Evolutionary conservation across 1,284 basidiomycete species (phyloP), one percentile per base, ranked within the genome.

Genomic region (Cutaneotrichosporon sp.): DNA sequence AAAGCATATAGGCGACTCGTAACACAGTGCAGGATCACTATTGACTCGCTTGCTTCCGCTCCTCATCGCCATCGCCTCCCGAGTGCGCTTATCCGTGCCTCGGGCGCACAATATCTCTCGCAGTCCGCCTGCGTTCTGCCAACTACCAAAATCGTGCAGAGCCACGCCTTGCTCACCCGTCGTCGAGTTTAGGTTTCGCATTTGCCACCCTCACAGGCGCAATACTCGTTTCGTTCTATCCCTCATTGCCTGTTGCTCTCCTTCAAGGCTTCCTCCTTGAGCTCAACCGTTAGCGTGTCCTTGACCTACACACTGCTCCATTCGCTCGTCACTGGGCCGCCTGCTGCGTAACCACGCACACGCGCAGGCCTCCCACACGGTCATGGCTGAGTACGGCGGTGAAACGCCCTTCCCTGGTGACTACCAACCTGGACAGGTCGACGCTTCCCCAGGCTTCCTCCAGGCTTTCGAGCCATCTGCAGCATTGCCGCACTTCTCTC

Each of bases 341-440:
- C 42, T 31, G 42, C n/a, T n/a, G 42, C 32, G 42, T 27, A 29
- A 22, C 19, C 35, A 39, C 17, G 35, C 35, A 38, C 46, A 39
- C 35, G 16, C 35, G 26, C 35, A 35, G 12, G 17, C 22, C 17
- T 8, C 9, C 35, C 27, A 35, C 20, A 20, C 11, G 20, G 42
- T 25, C 14, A 54, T 55, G 53, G 48, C 53, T 22, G 53, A 55
- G 7, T 59, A 50, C 48, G 34, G 38, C 14, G 14, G 37, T 29
- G 53, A 59, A 33, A 51, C 48, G 19, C 53, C 57, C 41, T 58
- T 58, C 29, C 57, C 53, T 2, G 57, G 57, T 43, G 57, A 59
- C 48, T 59, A 59, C 29, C 57, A 51, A 31, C 53, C 57, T 4
- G 51, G 53, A 14, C 55, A 53, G 20, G 51, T 59, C 16, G 57